Base-by-base conservation (phyloP, 768 basidiomycete genomes). In the Vishniacozyma victoriae region DNA sequence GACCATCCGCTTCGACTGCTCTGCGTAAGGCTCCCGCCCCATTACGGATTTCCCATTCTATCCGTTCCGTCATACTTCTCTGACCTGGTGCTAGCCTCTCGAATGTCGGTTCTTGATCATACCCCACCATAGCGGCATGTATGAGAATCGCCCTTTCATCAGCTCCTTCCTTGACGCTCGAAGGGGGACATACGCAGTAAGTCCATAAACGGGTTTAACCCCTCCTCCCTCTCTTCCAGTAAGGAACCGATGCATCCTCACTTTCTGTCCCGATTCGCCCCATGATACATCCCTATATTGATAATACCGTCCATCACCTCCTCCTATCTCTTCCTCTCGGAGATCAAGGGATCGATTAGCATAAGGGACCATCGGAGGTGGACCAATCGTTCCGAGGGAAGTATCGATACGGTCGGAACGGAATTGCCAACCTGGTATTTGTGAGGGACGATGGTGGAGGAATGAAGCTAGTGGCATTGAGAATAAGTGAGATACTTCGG, bases 161-260 rank as follows among this genome's bases (percentile, higher is more conserved):
- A 3, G 29, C 22, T 15, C 35, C 15, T 37, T 29, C 23, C n/a
- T 31, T 13, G 22, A 33, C 3, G 26, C 13, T 3, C 27, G n/a
- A 24, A 27, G n/a, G 20, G 7, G 2, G 5, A 78, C 85, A 54
- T 67, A 91, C 87, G 88, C 82, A 23, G 89, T 93, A 7, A 93
- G 72, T 6, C 89, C 89, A 57, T 82, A 87, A 0, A 92, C 80
- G n/a, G 89, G 89, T 61, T 88, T 91, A 13, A 87, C 79, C 0
- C 89, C 88, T 13, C 83, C 82, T 2, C 78, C 81, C 66, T 93
- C 89, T 35, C 88, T 75, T 0, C 90, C 90, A 1, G 89, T 93
- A 42, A 90, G 75, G 74, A 93, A 93, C 15, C 77, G 75, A 71
- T 92, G 89, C 54, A 81, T 76, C 19, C 87, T 80, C 15, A 78